Base-by-base conservation (phyloP, 2,329 filamentous ascomycete genomes). In the Neoscytalidium dimidiatum region DNA sequence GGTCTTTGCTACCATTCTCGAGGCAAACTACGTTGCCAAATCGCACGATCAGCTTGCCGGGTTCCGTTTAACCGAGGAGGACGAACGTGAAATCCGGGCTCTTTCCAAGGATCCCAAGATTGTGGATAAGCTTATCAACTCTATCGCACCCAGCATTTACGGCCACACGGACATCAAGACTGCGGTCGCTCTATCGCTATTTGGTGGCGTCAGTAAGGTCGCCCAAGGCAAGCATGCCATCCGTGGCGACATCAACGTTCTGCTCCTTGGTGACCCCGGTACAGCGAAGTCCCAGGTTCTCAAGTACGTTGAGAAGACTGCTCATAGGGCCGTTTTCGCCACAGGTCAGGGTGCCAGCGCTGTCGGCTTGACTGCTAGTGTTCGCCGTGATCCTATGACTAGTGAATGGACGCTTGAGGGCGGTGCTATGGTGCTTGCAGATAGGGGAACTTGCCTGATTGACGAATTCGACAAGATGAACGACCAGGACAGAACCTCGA, bases 381-480 rank as follows among this genome's bases (percentile, higher is more conserved):
- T 99, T 1, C 95, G 99, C 72, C 89, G 95, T 66, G 95, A 99
- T 73, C 89, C 92, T 14, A 91, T 89, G 14, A 97, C 94, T 0
- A 87, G 95, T 60, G 95, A 99, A 76, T 99, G 99, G 78, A 99
- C 98, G 73, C 88, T 99, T 0, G 95, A 99, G 82, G 95, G 95
- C 52, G 95, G 95, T 79, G 95, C 95, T 33, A 98, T 99, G 95
- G 95, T 99, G 3, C 87, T 99, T 19, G 95, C 95, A 3, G 95
- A 99, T 70, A 94, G 94, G 2, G 95, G 95, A 71, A 94, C 98
- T 0, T 95, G 98, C 9, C 98, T 95, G 78, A 99, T 99, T 71
- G 95, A 99, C 75, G 95, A 99, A 80, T 99, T 99, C 75, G 95
- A 99, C 82, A 99, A 99, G 84, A 99, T 99, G 95, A 87, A 95